phyloP scores from a whole-genome alignment of 2,329 filamentous ascomycete species.

The Fusarium sp. region DNA sequence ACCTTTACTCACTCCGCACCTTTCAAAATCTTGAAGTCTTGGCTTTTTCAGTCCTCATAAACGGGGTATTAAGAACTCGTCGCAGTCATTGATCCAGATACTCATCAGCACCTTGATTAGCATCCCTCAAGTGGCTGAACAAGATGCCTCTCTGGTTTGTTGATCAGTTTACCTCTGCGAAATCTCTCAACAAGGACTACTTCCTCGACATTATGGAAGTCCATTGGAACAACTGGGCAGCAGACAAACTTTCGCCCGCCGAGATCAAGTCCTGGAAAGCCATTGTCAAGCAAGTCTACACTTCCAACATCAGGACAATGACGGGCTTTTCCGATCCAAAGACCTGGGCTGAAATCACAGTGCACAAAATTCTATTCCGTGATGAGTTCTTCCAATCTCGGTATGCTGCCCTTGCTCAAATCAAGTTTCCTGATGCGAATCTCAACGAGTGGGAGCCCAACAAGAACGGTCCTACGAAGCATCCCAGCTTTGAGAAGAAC shows the following conservation, averaged over 20 bases:
- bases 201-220: slow-evolving; percentile 6
- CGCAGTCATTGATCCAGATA: not conserved
- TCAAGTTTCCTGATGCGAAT: slow-evolving; percentile 8
- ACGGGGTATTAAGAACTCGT: too few species aligned
- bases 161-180: not conserved
- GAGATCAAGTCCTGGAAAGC: not conserved
- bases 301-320: not conserved
- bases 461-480: slow-evolving; percentile 2
- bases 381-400: slow-evolving; percentile 14
- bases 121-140: not conserved
- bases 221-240: not conserved
- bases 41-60: too few species aligned
- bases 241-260: not conserved
- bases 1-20: too few species aligned
- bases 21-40: too few species aligned
- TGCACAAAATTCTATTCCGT: slow-evolving; percentile 11
- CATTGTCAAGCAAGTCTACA: not conserved
- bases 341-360: slow-evolving; percentile 9
- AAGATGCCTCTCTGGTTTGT: not conserved
- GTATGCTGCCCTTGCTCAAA: slow-evolving; percentile 8
- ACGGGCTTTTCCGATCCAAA: not conserved
- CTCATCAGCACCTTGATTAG: not conserved
- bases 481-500: not conserved
- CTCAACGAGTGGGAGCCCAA: slow-evolving; percentile 19
- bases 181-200: not conserved